phyloP scores from a whole-genome alignment of 176 grass and related monocot genomes.

The Rhipidocladum racemiflorum region DNA sequence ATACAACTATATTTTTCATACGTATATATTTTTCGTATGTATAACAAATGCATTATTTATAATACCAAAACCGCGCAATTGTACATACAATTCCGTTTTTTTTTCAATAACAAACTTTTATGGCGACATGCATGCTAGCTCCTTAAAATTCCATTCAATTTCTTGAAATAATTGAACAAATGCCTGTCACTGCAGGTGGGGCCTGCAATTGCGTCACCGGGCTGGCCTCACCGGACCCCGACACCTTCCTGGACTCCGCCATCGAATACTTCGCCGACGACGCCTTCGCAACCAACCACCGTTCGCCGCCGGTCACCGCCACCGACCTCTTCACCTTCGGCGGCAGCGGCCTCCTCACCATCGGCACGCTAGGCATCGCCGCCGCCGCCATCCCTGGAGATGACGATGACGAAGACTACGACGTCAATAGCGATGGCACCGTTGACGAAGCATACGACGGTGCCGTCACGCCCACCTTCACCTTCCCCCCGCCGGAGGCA shows the following conservation, averaged over 20 bases:
- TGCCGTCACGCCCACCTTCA: slow-evolving; percentile 47
- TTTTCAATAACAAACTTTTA: not conserved
- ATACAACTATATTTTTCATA: not conserved
- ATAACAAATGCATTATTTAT: too few species aligned
- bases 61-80: not conserved
- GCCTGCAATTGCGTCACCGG: slow-evolving; percentile 53
- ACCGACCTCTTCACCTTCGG: slow-evolving; percentile 43
- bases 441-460: not conserved
- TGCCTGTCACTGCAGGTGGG: slow-evolving; percentile 43
- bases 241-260: not conserved
- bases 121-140: not conserved
- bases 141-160: not conserved
- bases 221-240: slow-evolving; percentile 43
- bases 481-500: not conserved
- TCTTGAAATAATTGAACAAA: not conserved
- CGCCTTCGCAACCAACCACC: slow-evolving; percentile 20
- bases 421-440: not conserved
- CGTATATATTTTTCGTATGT: not conserved
- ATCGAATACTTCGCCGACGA: slow-evolving; percentile 33
- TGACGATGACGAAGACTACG: not conserved
- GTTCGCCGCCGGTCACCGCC: not conserved
- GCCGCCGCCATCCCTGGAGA: slow-evolving; percentile 20
- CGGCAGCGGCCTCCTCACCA: slow-evolving; percentile 53
- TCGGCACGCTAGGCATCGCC: slow-evolving; percentile 58
- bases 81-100: too few species aligned